Evolutionary conservation across 345 rosid species (phyloP).

Genomic region (Euphorbia tirucalli): DNA sequence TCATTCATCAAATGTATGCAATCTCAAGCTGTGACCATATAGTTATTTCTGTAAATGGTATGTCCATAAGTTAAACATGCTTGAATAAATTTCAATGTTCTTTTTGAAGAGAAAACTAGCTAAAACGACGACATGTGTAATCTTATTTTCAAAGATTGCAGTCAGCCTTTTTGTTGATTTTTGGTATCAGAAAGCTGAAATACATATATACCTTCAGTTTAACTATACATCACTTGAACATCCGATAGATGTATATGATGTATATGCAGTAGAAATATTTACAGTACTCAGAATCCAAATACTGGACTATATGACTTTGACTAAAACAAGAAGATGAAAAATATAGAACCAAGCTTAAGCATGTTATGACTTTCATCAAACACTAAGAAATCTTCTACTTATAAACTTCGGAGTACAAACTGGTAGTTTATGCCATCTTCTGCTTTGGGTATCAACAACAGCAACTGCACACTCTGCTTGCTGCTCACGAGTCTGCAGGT

Average conservation of each 20-base stretch:
- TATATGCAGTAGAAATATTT: too few species aligned
- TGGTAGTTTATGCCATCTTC: background rate
- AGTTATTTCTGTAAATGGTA: background rate
- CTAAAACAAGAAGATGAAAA: background rate
- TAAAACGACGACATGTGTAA: too few species aligned
- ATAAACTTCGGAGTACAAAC: background rate
- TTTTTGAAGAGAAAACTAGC: too few species aligned
- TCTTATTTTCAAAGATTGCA: background rate
- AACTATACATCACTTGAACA: too few species aligned
- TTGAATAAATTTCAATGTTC: too few species aligned
- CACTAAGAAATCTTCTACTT: background rate
- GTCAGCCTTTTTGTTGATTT: background rate
- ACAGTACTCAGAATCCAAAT: too few species aligned
- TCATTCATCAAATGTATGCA: background rate
- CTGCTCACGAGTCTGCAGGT: constrained; percentile 25
- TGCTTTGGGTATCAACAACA: background rate
- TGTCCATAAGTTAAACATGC: too few species aligned
- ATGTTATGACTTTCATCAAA: background rate
- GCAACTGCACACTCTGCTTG: background rate
- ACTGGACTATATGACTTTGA: too few species aligned
- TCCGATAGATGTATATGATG: too few species aligned
- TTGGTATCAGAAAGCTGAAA: too few species aligned
- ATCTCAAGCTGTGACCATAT: too few species aligned
- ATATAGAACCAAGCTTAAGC: background rate
- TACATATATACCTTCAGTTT: too few species aligned